These are phyloP conservation scores for Cenchrus fungigraminus DNA, from an alignment of 176 grass and related monocot species.

Conservation along the genomic window DNA sequence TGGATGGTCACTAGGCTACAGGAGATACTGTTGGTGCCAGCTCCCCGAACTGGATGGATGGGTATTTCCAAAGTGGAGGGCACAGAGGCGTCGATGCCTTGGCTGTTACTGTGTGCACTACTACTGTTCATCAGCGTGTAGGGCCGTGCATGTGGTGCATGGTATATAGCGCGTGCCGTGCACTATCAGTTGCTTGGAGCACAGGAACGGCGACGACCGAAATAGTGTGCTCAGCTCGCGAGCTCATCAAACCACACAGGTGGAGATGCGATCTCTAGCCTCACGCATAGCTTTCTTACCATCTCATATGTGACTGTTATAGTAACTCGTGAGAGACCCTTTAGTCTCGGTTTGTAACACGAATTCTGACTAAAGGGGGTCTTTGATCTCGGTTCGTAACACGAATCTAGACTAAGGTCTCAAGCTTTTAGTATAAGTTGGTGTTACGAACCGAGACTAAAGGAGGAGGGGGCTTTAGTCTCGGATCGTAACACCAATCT, in stretches of 20 bases:
- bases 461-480: too few species aligned
- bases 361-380: too few species aligned
- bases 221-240: not conserved
- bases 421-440: too few species aligned
- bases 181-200: not conserved
- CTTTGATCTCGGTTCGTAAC: too few species aligned
- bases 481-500: too few species aligned
- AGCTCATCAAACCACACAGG: not conserved
- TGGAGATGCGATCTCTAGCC: too few species aligned
- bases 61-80: not conserved
- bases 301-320: too few species aligned
- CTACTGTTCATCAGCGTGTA: not conserved
- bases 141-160: not conserved
- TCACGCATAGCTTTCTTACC: too few species aligned
- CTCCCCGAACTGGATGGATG: not conserved
- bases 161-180: not conserved
- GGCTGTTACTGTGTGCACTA: not conserved
- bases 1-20: not conserved
- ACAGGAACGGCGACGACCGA: not conserved
- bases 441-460: too few species aligned
- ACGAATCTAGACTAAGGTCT: too few species aligned
- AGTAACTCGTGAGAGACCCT: too few species aligned
- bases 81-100: not conserved
- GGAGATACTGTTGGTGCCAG: not conserved
- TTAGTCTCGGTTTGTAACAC: too few species aligned